These are phyloP conservation scores for Globisporangium nodosum DNA, from an alignment of 352 stramenopile genomes.

Conservation along the genomic window DNA sequence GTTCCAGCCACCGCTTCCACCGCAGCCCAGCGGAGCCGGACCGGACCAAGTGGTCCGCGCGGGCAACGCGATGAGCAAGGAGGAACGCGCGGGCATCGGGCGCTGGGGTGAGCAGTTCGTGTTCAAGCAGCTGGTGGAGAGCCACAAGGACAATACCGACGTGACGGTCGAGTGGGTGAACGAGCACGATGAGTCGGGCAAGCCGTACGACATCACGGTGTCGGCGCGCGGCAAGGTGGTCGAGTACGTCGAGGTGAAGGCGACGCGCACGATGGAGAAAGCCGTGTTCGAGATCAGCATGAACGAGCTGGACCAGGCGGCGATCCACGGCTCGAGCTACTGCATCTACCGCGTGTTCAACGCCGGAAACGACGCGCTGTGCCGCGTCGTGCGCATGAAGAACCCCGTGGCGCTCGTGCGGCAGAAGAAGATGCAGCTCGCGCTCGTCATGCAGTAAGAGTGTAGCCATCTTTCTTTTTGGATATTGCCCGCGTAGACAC, in stretches of 20 bases:
- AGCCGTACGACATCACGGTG: conserved; percentile 76
- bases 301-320: conserved; percentile 84
- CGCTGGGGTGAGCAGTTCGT: conserved; percentile 83
- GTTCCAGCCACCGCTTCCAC: conserved; percentile 8
- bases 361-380: conserved; percentile 58
- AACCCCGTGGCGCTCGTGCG: conserved; percentile 78
- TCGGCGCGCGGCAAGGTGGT: conserved; percentile 39
- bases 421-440: conserved; percentile 76
- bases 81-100: conserved; percentile 72
- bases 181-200: conserved; percentile 67
- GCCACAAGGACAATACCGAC: conserved; percentile 28
- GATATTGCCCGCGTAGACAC: background rate
- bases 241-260: conserved; percentile 86
- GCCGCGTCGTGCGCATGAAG: conserved; percentile 79
- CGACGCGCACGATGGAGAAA: conserved; percentile 85
- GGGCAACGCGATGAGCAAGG: conserved; percentile 62
- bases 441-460: conserved; percentile 69
- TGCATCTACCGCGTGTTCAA: conserved; percentile 86
- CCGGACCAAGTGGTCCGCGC: conserved; percentile 15
- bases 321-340: conserved; percentile 70
- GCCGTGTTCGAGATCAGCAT: conserved; percentile 86
- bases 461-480: background rate
- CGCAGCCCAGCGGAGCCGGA: background rate
- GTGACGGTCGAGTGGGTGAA: conserved; percentile 70
- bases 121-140: conserved; percentile 56